Base-by-base conservation (phyloP, 2,329 filamentous ascomycete genomes). In the Periconia macrospinosa region DNA sequence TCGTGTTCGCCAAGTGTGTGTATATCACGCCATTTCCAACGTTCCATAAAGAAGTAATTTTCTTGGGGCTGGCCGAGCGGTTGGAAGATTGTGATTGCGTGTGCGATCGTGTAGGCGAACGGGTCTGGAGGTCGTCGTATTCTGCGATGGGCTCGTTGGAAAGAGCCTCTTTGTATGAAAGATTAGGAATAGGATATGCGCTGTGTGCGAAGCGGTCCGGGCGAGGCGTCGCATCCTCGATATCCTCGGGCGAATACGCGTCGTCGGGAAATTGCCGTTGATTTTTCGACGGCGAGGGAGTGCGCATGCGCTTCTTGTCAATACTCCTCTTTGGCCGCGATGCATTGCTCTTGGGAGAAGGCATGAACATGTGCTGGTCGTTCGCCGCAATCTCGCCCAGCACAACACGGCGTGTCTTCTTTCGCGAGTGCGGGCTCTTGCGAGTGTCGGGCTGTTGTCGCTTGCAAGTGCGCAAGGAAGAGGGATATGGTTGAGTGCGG, bases 21-120 rank as follows among this genome's bases (percentile, higher is more conserved):
- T 59, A 55, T 51, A 47, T 53, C 5, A 54, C 54, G 1, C 54
- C 49, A 47, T 57, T 57, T 56, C 57, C 48, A 53, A 59, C 46
- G 41, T 57, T 49, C 54, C 47, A 57, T 46, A 59, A 51, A 20
- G 57, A 59, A 53, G 57, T 57, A 45, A 57, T 47, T 33, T 59
- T 59, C 49, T 59, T 59, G 44, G 52, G 52, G 52, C 57, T 57
- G 8, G 52, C 52, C 47, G 48, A 57, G 57, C 57, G 52, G 50
- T 41, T 50, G 50, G 57, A 60, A 40, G 52, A 55, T 47, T 49
- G 37, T 23, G 49, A 59, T 41, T 59, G 42, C 27, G 49, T 45
- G 46, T 50, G 49, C 55, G 49, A 57, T 55, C 30, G 52, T 41
- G 30, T 35, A 54, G 52, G 52, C 44, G 57, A 57, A 23, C 55